Evolutionary conservation across 129 eudicot genomes (phyloP).

Genomic region (Flaveria linearis): DNA sequence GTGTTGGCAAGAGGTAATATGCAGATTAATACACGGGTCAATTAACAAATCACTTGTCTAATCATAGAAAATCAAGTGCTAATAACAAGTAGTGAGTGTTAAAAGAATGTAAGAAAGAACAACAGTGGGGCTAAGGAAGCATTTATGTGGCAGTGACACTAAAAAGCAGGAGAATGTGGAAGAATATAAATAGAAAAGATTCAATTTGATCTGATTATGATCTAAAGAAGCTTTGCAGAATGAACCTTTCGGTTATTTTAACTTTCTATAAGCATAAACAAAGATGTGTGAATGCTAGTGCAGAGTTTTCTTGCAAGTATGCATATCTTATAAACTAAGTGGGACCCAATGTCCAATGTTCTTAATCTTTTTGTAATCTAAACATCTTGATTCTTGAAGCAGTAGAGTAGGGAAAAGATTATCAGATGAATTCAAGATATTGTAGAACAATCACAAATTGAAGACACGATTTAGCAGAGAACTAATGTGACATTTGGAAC

Average conservation of each 20-base stretch:
- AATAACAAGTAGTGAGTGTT: conserved; percentile 14
- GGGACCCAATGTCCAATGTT: background rate
- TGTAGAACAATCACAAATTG: background rate
- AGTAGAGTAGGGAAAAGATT: too few relatives aligned
- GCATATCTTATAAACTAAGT: background rate
- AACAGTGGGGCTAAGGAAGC: conserved; percentile 35
- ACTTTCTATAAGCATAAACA: conserved; percentile 22
- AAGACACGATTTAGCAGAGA: background rate
- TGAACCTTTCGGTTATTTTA: conserved; percentile 31
- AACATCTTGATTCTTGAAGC: background rate
- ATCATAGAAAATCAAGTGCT: conserved; percentile 21
- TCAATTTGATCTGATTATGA: conserved; percentile 16
- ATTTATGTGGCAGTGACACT: conserved; percentile 22
- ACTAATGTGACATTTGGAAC: background rate
- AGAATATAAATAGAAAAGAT: conserved; percentile 18
- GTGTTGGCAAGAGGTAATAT: background rate
- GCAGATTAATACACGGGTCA: background rate
- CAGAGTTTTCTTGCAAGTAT: background rate
- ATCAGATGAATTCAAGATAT: too few relatives aligned
- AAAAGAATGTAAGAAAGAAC: conserved; percentile 19
- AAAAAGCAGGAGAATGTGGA: conserved; percentile 24
- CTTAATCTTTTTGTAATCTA: background rate
- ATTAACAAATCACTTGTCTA: background rate
- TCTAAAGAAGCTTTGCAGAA: conserved; percentile 32
- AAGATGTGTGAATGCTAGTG: conserved; percentile 15